Base-by-base conservation (phyloP, 2,329 filamentous ascomycete species). In the Trichoderma koningii region DNA sequence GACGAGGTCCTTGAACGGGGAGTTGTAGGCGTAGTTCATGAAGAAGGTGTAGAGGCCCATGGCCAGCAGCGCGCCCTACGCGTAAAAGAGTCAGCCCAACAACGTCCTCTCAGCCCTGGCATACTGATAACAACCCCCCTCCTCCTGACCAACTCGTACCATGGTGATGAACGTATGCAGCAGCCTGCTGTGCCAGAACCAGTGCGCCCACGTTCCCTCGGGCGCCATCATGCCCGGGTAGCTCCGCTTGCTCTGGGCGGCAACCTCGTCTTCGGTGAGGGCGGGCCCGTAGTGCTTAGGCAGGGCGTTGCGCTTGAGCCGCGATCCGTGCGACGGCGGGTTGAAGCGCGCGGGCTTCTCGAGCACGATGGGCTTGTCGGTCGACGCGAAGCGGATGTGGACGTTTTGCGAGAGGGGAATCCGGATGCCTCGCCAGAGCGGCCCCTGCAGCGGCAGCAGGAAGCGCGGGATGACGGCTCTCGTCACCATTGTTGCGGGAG, bases 211-310 rank as follows among this genome's bases (percentile, higher is more conserved):
- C 0, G 90, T 91, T 6, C 92, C 92, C 73, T 89, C 83, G 0
- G 93, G 88, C 53, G 94, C 90, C 83, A 96, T 93, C 84, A 96
- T 88, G 71, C 93, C 89, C 1, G 95, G 95, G 75, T 98, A 98
- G 69, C 90, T 82, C 76, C 86, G 90, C 69, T 78, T 85, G 69
- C 81, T 83, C 80, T 92, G 92, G 67, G 83, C 84, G 68, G 84
- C 80, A 57, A 82, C 78, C 76, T 96, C 89, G 59, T 88, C 83
- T 21, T 83, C 80, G 17, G 86, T 87, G 67, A 93, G 78, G 23
- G 86, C 79, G 19, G 92, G 90, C 44, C 92, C 93, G 74, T 96
- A 96, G 76, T 89, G 87, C 71, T 84, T 83, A 34, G 89, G 87
- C 7, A 80, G 76, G 28, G 73, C 76, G 77, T 74, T 75, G 69